Conservation (phyloP, 2,329 filamentous ascomycete genomes). For the Ophiocordyceps camponoti-saundersi region DNA sequence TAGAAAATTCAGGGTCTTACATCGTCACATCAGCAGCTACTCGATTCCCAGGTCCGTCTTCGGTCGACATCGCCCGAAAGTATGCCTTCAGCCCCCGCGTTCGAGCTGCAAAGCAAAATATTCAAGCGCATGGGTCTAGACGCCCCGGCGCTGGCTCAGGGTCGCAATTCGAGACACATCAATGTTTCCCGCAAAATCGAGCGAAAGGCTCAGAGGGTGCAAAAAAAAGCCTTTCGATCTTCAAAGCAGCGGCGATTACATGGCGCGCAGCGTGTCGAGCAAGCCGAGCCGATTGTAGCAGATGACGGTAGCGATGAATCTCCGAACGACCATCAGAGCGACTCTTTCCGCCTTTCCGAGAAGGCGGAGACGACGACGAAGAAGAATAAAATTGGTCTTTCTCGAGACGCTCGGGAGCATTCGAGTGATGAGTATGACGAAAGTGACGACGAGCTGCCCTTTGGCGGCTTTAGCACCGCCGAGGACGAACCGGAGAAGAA, state of each 20-base stretch:
- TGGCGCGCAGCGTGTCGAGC: not conserved
- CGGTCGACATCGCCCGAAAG: not conserved
- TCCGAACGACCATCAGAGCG: not conserved
- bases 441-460: not conserved
- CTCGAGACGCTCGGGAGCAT: too few species aligned
- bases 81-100: not conserved
- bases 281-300: not conserved
- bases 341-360: too few species aligned
- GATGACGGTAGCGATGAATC: conserved; percentile 3
- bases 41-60: not conserved
- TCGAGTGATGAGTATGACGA: conserved; percentile 1
- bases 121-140: not conserved
- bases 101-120: not conserved
- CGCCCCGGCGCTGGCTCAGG: not conserved
- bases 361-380: too few species aligned
- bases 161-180: not conserved
- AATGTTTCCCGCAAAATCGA: conserved; percentile 38
- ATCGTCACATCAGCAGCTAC: not conserved
- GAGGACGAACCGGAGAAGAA: conserved; percentile 11
- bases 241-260: conserved; percentile 1
- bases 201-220: conserved; percentile 46
- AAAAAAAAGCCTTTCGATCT: conserved; percentile 33
- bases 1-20: too few species aligned
- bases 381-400: too few species aligned
- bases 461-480: conserved; percentile 8